These are phyloP conservation scores for Haematococcus lacustris DNA, from an alignment of 139 green algal species.

Conservation along the genomic window DNA sequence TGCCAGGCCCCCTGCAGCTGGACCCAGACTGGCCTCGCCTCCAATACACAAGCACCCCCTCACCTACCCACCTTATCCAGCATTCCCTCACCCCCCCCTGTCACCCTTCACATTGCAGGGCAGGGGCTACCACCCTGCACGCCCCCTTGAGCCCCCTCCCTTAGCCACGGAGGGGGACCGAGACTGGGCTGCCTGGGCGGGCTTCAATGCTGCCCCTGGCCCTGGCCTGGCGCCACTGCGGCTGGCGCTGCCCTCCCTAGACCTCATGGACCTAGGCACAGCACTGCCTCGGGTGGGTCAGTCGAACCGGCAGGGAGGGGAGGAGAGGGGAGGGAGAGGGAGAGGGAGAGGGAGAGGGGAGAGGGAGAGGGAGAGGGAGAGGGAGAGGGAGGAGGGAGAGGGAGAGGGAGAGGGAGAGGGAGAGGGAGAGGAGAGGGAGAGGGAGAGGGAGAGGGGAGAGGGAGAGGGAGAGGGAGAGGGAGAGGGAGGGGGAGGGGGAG, in stretches of 20 bases:
- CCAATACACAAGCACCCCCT: neutral
- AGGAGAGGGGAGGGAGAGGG: too few relatives aligned
- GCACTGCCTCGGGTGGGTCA: conserved; percentile 3
- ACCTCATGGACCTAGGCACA: conserved; percentile 9
- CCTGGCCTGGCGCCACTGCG: neutral
- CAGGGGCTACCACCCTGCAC: conserved; percentile 2
- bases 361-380: too few relatives aligned
- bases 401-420: too few relatives aligned
- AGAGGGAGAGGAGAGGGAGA: too few relatives aligned
- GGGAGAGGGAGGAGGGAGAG: too few relatives aligned
- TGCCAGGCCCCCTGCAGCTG: neutral
- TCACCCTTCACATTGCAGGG: neutral
- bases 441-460: too few relatives aligned
- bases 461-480: too few relatives aligned
- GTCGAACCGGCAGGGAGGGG: too few relatives aligned
- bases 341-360: too few relatives aligned
- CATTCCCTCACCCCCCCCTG: too few relatives aligned
- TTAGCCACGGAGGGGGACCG: conserved; percentile 2
- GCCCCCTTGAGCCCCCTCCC: neutral
- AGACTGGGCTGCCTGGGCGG: conserved; percentile 11
- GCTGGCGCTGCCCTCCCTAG: conserved; percentile 8
- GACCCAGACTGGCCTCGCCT: neutral
- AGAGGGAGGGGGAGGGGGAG: too few relatives aligned
- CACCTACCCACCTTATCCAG: neutral
- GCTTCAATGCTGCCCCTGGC: conserved; percentile 5